Conservation (phyloP, 352 stramenopile genomes). For the Phytophthora cryptogea region DNA sequence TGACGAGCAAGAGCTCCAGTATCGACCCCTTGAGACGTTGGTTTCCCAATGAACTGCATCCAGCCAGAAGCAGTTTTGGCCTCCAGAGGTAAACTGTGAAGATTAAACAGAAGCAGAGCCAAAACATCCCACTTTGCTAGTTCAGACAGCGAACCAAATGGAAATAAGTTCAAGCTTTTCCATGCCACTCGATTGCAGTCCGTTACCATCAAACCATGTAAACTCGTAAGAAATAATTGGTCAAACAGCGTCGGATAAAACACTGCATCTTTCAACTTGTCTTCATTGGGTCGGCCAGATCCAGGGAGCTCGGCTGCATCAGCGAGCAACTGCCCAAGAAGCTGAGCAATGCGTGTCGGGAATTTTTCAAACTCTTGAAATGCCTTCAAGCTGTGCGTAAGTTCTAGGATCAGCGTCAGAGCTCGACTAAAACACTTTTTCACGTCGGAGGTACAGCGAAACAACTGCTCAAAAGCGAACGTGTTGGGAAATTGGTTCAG, state of each 20-base stretch:
- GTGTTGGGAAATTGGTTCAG: constrained; percentile 87
- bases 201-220: constrained; percentile 69
- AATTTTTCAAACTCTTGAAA: constrained; percentile 89
- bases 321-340: constrained; percentile 66
- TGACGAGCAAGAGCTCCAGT: constrained; percentile 39
- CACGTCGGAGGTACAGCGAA: constrained; percentile 65
- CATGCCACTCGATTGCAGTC: constrained; percentile 85
- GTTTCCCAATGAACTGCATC: constrained; percentile 67
- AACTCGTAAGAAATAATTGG: constrained; percentile 81
- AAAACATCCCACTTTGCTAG: constrained; percentile 85
- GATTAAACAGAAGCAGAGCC: constrained; percentile 73
- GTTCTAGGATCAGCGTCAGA: constrained; percentile 73
- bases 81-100: constrained; percentile 57
- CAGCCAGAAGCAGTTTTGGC: constrained; percentile 66
- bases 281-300: constrained; percentile 25
- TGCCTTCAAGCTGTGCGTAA: constrained; percentile 64
- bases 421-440: constrained; percentile 84
- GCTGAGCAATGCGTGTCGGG: constrained; percentile 65
- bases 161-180: constrained; percentile 69
- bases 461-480: constrained; percentile 82
- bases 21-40: constrained; percentile 35
- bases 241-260: constrained; percentile 86
- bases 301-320: constrained; percentile 61
- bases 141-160: constrained; percentile 73
- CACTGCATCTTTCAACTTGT: constrained; percentile 29